Evolutionary conservation across 441 rosid genomes (phyloP).

Genomic region (Biscutella laevigata): DNA sequence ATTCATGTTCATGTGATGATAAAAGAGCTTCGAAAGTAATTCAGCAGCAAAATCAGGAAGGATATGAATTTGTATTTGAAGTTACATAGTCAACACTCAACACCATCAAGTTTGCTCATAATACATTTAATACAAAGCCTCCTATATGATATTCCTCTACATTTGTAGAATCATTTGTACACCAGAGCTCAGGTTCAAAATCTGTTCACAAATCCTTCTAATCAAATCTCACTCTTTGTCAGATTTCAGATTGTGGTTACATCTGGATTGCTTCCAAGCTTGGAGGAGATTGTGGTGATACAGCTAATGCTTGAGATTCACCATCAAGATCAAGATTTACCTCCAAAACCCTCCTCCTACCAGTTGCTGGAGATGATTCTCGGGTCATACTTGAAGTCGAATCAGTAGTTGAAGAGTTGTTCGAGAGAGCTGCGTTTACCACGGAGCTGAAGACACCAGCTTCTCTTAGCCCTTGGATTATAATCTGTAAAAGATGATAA

Average conservation of each 20-base stretch:
- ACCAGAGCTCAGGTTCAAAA: conserved; percentile 19
- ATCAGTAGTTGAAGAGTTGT: conserved; percentile 13
- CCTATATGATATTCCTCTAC: neutral
- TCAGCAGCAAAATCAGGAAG: too few species aligned
- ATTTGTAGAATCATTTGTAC: conserved; percentile 19
- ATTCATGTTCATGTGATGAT: too few species aligned
- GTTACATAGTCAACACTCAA: conserved; percentile 9
- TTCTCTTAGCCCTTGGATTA: conserved; percentile 65
- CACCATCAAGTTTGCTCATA: neutral
- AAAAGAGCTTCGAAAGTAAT: too few species aligned
- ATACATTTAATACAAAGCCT: conserved; percentile 8
- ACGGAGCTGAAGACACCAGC: conserved; percentile 57
- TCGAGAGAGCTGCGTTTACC: conserved; percentile 41
- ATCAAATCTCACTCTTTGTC: neutral
- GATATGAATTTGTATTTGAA: too few species aligned
- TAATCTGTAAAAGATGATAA: conserved; percentile 34
- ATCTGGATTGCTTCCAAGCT: conserved; percentile 10
- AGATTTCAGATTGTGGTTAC: neutral
- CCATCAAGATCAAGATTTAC: neutral
- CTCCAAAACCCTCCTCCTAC: conserved; percentile 52
- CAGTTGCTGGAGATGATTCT: conserved; percentile 36
- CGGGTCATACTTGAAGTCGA: conserved; percentile 30
- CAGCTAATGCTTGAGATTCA: conserved; percentile 26
- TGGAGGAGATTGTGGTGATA: conserved; percentile 64
- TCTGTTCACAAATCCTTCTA: neutral